Percentiles rank a stretch among this genome's conserved stretches.
Evolutionary conservation across 2,329 filamentous ascomycete genomes (phyloP).

Genomic region (Fusarium chuoi): DNA sequence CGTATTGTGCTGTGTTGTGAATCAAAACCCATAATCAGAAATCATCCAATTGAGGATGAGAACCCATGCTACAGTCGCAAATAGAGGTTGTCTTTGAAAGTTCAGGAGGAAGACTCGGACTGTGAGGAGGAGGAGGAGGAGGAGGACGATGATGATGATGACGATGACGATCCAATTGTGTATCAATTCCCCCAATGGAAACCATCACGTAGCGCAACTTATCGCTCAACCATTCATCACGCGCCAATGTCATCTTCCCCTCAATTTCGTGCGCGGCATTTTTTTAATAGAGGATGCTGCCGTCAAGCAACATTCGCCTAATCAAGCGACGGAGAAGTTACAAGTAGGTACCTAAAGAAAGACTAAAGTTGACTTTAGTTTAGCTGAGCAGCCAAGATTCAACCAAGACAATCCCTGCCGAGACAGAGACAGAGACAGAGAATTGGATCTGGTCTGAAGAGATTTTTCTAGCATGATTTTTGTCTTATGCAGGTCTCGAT

Average conservation of each 20-base stretch:
- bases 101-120: not conserved
- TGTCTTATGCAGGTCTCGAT: not conserved
- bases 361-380: not conserved
- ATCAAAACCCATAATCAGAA: slow-evolving; percentile 3
- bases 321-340: not conserved
- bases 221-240: slow-evolving; percentile 20
- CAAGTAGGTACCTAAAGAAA: not conserved
- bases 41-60: not conserved
- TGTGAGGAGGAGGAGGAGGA: not conserved
- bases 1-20: not conserved
- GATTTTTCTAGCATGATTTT: not conserved
- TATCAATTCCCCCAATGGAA: slow-evolving; percentile 1
- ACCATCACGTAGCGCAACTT: not conserved
- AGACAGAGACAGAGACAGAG: not conserved
- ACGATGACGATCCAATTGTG: slow-evolving; percentile 5
- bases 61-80: not conserved
- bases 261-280: slow-evolving; percentile 26
- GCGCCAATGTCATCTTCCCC: slow-evolving; percentile 26
- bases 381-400: not conserved
- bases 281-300: not conserved
- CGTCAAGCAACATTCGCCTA: slow-evolving; percentile 15
- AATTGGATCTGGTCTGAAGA: slow-evolving; percentile 13
- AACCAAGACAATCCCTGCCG: not conserved
- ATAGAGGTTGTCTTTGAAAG: not conserved
- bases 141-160: not conserved